Conservation (phyloP, 495 filamentous ascomycete species). For the Tuber magnatum region DNA sequence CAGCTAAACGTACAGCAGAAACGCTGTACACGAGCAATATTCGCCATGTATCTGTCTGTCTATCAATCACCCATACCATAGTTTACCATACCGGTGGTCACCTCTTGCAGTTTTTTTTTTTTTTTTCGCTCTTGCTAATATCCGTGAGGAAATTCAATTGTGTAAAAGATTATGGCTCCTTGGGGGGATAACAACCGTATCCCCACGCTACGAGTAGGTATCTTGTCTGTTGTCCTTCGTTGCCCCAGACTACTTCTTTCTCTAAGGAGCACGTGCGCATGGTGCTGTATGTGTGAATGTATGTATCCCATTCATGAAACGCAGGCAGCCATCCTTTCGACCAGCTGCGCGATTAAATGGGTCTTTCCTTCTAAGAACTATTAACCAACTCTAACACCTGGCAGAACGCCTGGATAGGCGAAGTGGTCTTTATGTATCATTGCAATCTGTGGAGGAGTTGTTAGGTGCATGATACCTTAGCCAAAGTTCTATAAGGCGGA, state of each 20-base stretch:
- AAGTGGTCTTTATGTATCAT: constrained; percentile 10
- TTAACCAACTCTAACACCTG: constrained; percentile 19
- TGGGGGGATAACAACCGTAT: background rate
- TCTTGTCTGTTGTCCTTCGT: background rate
- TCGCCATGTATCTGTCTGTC: background rate
- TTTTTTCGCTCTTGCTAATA: background rate
- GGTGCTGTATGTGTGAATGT: background rate
- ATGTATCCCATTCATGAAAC: constrained; percentile 40
- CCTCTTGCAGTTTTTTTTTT: background rate
- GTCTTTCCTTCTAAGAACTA: constrained; percentile 38
- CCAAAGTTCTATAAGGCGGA: constrained; percentile 35
- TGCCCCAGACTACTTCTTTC: background rate
- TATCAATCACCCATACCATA: background rate
- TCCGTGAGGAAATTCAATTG: background rate
- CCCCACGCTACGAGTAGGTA: background rate
- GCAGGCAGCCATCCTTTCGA: constrained; percentile 33
- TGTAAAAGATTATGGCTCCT: background rate
- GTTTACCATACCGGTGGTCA: background rate
- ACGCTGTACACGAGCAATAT: constrained; percentile 4
- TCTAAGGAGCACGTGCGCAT: background rate
- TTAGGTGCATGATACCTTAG: constrained; percentile 21
- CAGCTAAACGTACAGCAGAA: background rate
- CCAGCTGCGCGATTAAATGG: constrained; percentile 39
- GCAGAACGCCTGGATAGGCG: constrained; percentile 33
- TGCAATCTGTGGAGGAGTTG: constrained; percentile 15